Evolutionary conservation across 2,329 filamentous ascomycete species (phyloP).

Genomic region (Daldinia sp.): DNA sequence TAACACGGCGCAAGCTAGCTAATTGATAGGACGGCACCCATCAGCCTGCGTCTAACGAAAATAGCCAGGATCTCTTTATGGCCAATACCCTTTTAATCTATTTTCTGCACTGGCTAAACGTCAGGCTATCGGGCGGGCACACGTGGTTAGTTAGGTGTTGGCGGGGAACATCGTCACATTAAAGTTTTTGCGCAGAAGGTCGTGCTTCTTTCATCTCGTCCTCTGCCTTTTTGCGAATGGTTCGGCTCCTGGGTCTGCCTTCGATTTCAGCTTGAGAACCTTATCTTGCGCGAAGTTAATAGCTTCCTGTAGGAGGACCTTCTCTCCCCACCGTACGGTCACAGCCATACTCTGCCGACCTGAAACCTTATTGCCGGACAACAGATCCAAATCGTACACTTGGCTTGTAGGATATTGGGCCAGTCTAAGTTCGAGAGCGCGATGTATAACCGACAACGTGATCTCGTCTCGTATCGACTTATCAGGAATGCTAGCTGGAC

Average conservation of each 20-base stretch:
- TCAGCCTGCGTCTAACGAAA: background rate
- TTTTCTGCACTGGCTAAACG: constrained; percentile 9
- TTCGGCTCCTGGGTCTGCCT: constrained; percentile 37
- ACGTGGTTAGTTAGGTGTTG: constrained; percentile 19
- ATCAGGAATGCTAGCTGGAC: constrained; percentile 58
- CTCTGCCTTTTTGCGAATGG: constrained; percentile 50
- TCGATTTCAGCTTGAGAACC: constrained; percentile 38
- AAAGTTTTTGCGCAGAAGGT: background rate
- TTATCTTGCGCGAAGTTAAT: constrained; percentile 54
- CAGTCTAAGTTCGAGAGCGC: constrained; percentile 55
- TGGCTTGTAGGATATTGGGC: constrained; percentile 59
- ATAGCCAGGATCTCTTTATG: constrained; percentile 4
- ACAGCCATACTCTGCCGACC: constrained; percentile 70
- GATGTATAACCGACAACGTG: constrained; percentile 56
- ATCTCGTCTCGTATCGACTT: constrained; percentile 64
- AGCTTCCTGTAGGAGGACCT: constrained; percentile 71
- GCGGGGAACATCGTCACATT: constrained; percentile 25
- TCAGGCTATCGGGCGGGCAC: constrained; percentile 23
- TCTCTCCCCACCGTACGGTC: constrained; percentile 78
- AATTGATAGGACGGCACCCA: constrained; percentile 22
- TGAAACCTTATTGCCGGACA: constrained; percentile 49
- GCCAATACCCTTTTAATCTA: constrained; percentile 16
- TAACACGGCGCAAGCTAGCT: constrained; percentile 3
- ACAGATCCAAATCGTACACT: constrained; percentile 56
- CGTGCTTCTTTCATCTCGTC: constrained; percentile 38